Conservation (phyloP, 768 basidiomycete genomes). For the Butyriboletus loyo region DNA sequence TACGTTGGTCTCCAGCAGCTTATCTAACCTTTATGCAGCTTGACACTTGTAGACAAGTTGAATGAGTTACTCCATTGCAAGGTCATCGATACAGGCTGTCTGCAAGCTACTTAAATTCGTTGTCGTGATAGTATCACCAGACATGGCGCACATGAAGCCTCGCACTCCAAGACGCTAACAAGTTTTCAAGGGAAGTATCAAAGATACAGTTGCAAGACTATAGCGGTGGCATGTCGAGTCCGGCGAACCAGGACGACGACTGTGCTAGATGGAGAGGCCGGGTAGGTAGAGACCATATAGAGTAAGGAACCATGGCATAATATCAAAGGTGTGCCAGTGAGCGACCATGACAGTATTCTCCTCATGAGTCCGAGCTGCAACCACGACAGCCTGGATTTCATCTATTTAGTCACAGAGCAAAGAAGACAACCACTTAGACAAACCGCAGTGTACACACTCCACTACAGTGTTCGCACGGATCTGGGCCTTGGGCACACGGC, state of each 20-base stretch:
- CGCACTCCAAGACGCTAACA: not conserved
- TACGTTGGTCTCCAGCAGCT: no score
- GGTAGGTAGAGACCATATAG: not conserved
- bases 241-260: not conserved
- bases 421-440: slow-evolving; percentile 31
- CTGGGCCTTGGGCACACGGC: slow-evolving; percentile 93
- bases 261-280: not conserved
- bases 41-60: not conserved
- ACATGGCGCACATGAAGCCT: not conserved
- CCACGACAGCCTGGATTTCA: slow-evolving; percentile 71
- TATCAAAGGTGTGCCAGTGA: not conserved
- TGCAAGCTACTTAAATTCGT: not conserved
- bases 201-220: not conserved
- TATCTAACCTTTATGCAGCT: no score
- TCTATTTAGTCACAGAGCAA: slow-evolving; percentile 10
- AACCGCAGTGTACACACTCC: slow-evolving; percentile 96
- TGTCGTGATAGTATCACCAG: not conserved
- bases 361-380: slow-evolving; percentile 83
- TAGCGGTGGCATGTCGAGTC: not conserved
- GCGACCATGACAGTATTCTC: not conserved
- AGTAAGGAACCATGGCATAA: not conserved
- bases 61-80: not conserved
- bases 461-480: slow-evolving; percentile 88
- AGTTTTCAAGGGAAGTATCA: not conserved
- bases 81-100: not conserved